Evolutionary conservation across 2,329 filamentous ascomycete genomes (phyloP), one percentile per base, ranked within the genome.

Genomic region (Trichoderma gracile): DNA sequence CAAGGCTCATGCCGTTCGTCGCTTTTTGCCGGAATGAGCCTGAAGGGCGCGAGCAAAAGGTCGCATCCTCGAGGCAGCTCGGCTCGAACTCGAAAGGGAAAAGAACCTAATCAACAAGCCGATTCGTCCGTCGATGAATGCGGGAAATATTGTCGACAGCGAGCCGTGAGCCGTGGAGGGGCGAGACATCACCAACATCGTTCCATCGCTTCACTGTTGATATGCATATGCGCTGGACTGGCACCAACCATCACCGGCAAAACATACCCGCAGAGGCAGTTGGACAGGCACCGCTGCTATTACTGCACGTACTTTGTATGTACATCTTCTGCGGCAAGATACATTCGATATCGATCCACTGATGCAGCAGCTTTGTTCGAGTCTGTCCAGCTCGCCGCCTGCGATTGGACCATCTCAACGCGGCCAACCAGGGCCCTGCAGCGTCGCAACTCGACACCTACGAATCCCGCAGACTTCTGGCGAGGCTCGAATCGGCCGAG

Each of bases 171-270:
- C 19, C 5, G 43, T 27, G 38, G 7, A 17, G 27, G 46, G 27
- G 14, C 25, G 15, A 61, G 43, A 7, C 25, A 45, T 52, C 58
- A 43, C 47, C 58, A 53, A 14, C 46, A 52, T 30, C 33, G 57
- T 52, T 38, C 38, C 57, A 60, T 61, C 58, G 43, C 58, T 33
- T 61, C 58, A 43, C 47, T 23, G 17, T 61, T 6, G 14, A 12
- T 43, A 4, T 53, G 47, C 46, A 52, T 30, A 52, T 52, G 46
- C 57, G 57, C 56, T 23, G 40, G 23, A 19, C 27, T 50, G 23
- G 46, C 47, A 60, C 57, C 57, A 60, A 52, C 57, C 19, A 27
- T 60, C 57, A 60, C 57, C 33, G 15, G 40, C 27, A 43, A 30
- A 21, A 23, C 19, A 21, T 10, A 38, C 55, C 33, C 33, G 33